These are phyloP conservation scores for Heliamphora pulchella DNA, from an alignment of 179 eudicot species.

Conservation along the genomic window DNA sequence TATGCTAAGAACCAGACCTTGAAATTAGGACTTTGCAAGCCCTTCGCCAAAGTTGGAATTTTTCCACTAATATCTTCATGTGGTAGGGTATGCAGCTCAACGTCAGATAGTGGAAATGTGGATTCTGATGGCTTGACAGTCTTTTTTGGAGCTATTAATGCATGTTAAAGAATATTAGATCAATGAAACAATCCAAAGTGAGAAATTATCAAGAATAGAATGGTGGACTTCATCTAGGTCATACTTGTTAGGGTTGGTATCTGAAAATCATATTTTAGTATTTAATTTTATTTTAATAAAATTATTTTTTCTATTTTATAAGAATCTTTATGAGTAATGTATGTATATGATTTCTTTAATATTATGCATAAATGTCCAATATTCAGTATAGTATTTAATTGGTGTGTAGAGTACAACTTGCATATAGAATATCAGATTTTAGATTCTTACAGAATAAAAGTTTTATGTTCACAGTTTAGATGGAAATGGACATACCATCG, in stretches of 20 bases:
- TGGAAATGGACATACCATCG: too few species aligned
- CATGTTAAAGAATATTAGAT: slow-evolving; percentile 25
- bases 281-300: too few species aligned
- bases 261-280: too few species aligned
- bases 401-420: too few species aligned
- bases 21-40: slow-evolving; percentile 96
- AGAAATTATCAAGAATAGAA: neutral
- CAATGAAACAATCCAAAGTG: slow-evolving; percentile 11
- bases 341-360: too few species aligned
- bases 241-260: slow-evolving; percentile 34
- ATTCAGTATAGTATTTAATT: too few species aligned
- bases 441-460: too few species aligned
- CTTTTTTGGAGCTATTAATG: slow-evolving; percentile 79
- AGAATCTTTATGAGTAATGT: too few species aligned
- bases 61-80: slow-evolving; percentile 97
- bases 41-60: slow-evolving; percentile 69
- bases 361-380: too few species aligned
- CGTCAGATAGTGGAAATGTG: slow-evolving; percentile 42
- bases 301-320: too few species aligned
- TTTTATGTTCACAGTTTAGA: too few species aligned
- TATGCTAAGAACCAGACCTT: slow-evolving; percentile 45
- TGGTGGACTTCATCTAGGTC: neutral
- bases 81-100: slow-evolving; percentile 83
- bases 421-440: too few species aligned
- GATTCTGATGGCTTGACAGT: slow-evolving; percentile 63